A percentile compares a stretch with the other conserved stretches of the same genome.
phyloP scores from a whole-genome alignment of 2,329 filamentous ascomycete genomes.

The Trichoderma koningii region DNA sequence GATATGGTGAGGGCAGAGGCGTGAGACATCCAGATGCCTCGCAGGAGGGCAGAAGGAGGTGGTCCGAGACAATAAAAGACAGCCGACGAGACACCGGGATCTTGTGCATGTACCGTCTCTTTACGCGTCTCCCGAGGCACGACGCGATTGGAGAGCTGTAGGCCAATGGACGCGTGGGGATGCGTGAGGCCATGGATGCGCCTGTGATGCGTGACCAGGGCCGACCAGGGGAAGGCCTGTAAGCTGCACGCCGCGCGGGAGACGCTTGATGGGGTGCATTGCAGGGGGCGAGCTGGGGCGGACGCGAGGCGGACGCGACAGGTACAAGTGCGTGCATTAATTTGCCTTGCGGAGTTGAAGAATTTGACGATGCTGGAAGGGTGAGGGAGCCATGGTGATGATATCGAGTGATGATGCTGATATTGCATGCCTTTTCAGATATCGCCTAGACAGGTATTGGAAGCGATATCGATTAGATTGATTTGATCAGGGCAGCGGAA shows the following conservation, averaged over 20 bases:
- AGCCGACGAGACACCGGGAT: background rate
- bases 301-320: background rate
- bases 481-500: too few species aligned
- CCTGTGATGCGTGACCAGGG: slow-evolving; percentile 15
- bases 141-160: slow-evolving; percentile 8
- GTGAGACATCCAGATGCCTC: background rate
- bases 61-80: slow-evolving; percentile 9
- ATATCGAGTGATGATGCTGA: too few species aligned
- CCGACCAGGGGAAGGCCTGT: background rate
- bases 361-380: background rate
- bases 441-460: too few species aligned
- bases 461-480: too few species aligned
- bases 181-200: slow-evolving; percentile 17
- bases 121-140: slow-evolving; percentile 11
- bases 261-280: background rate
- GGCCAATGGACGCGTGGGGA: slow-evolving; percentile 25
- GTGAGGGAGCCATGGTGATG: too few species aligned
- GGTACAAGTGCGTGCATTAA: slow-evolving; percentile 1
- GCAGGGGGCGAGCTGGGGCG: background rate
- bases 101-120: background rate
- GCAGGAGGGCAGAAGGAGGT: background rate
- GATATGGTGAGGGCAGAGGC: background rate
- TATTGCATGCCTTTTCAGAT: too few species aligned
- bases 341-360: background rate
- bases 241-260: background rate